Evolutionary conservation across 306 rosid genomes (phyloP), one percentile per base, ranked within the genome.

Genomic region (Prunus mongolica): DNA sequence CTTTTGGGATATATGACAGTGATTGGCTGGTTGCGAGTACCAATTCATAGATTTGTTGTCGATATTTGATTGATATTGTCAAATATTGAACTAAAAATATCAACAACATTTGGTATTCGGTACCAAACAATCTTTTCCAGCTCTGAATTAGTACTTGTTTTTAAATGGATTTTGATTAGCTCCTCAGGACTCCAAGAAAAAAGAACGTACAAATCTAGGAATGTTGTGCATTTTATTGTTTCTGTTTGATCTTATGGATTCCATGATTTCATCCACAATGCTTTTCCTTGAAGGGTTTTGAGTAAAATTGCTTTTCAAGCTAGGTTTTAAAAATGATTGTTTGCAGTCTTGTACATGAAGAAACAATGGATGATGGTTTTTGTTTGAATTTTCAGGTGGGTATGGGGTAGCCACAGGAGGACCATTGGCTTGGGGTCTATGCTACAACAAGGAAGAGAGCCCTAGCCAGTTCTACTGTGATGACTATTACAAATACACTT

Each of bases 381-480:
- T 58, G 55, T 41, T 52, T 65, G 7, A 64, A 50, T 84, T 75
- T 20, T 72, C 88, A 94, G 98, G 98, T 86, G 98, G 98, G 30
- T 94, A 87, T 85, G 98, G 96, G 82, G 98, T 94, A 83, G 96
- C 95, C 54, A 90, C 97, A 3, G 98, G 98, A 74, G 98, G 98
- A 57, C 97, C 98, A 45, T 77, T 84, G 67, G 97, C 98, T 34
- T 94, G 91, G 91, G 98, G 98, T 64, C 88, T 94, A n/a, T 94
- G 98, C 84, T 94, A 86, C 86, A 94, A 91, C 85, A 93, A 84
- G 80, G 98, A 94, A 84, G 84, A 90, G 90, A 94, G 98, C 82
- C 98, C 97, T 32, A 85, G 88, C 86, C 87, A 91, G 71, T n/a
- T 69, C 55, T 94, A 94, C 79, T 94, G 98, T 72, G 97, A 94